Evolutionary conservation across 2,329 filamentous ascomycete species (phyloP).

Genomic region (Alternaria ethzedia): DNA sequence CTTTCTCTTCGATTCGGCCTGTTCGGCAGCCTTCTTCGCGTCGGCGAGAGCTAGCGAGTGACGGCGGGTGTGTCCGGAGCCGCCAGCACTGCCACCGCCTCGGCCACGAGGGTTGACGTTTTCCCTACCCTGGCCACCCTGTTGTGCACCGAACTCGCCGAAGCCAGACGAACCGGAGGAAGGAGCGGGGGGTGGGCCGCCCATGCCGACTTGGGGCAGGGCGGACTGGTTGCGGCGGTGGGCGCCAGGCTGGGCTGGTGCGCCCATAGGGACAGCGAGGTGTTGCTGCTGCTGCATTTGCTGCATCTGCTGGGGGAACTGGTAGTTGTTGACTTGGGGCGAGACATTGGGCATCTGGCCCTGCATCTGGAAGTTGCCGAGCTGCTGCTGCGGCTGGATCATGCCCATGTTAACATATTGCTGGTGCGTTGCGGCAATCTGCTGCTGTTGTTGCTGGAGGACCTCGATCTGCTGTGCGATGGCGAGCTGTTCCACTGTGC

Average conservation of each 20-base stretch:
- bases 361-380: slow-evolving; percentile 67
- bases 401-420: slow-evolving; percentile 98
- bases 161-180: slow-evolving; percentile 88
- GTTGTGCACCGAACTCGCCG: slow-evolving; percentile 75
- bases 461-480: slow-evolving; percentile 98
- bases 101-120: slow-evolving; percentile 74
- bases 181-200: slow-evolving; percentile 82
- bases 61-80: slow-evolving; percentile 82
- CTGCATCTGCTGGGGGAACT: slow-evolving; percentile 75
- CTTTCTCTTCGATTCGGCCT: slow-evolving; percentile 95
- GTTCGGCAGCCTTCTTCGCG: slow-evolving; percentile 95
- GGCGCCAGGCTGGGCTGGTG: slow-evolving; percentile 77
- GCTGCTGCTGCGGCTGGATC: slow-evolving; percentile 82
- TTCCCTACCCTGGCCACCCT: slow-evolving; percentile 65
- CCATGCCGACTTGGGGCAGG: slow-evolving; percentile 89
- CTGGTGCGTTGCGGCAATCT: slow-evolving; percentile 94
- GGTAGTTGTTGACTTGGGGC: slow-evolving; percentile 79
- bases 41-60: slow-evolving; percentile 94
- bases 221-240: slow-evolving; percentile 99
- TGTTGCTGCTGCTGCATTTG: slow-evolving; percentile 61
- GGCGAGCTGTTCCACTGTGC: slow-evolving; percentile 90
- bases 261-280: slow-evolving; percentile 73
- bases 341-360: slow-evolving; percentile 78
- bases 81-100: slow-evolving; percentile 70
- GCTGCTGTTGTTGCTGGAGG: slow-evolving; percentile 96